phyloP scores from a whole-genome alignment of 108 stramenopile genomes.

The Conticribra weissflogii region DNA sequence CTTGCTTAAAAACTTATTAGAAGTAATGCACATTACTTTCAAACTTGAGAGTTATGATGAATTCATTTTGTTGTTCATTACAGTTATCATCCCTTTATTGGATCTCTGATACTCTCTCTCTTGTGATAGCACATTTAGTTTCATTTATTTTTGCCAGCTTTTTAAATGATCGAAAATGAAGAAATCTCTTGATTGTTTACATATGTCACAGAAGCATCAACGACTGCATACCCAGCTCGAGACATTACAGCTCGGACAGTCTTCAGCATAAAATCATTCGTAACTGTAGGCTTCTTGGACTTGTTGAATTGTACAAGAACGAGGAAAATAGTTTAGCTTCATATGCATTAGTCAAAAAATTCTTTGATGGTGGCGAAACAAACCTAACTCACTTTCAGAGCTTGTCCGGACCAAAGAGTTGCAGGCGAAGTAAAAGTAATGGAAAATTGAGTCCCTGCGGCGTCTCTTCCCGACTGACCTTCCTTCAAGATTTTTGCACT shows the following conservation, averaged over 20 bases:
- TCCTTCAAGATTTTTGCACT: constrained; percentile 40
- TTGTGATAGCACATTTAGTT: too few species aligned
- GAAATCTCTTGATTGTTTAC: constrained; percentile 45
- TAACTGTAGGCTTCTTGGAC: constrained; percentile 27
- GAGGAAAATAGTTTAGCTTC: background rate
- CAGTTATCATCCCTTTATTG: background rate
- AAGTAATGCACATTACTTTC: too few species aligned
- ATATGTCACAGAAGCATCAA: constrained; percentile 64
- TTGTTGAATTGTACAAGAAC: background rate
- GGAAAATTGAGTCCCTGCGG: constrained; percentile 49
- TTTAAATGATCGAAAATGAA: constrained; percentile 37
- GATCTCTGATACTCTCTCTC: too few species aligned
- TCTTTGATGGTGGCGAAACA: constrained; percentile 40
- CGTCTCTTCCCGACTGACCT: constrained; percentile 4
- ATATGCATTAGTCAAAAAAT: background rate
- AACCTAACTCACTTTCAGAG: constrained; percentile 45
- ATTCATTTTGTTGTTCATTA: too few species aligned
- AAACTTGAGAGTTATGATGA: too few species aligned
- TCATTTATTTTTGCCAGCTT: background rate
- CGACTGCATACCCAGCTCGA: constrained; percentile 57
- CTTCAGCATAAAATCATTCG: constrained; percentile 59
- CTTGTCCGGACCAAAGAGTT: constrained; percentile 79
- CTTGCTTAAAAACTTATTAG: too few species aligned
- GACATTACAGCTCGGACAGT: constrained; percentile 49
- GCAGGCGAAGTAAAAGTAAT: constrained; percentile 68